phyloP scores from a whole-genome alignment of 768 basidiomycete genomes.

The Leccinum uliginosum region DNA sequence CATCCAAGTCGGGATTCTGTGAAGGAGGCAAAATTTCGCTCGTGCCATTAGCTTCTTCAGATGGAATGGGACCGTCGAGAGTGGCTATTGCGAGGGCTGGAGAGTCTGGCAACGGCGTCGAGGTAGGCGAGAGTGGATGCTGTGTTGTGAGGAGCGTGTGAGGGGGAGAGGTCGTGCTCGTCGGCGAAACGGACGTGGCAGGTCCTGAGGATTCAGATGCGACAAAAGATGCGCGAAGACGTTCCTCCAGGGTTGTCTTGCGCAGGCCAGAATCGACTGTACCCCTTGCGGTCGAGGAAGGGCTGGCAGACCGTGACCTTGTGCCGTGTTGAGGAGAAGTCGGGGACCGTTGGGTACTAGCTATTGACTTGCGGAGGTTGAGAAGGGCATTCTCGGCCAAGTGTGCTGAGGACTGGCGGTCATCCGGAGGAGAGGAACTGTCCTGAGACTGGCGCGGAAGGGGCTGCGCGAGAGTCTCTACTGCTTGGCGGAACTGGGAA shows the following conservation, averaged over 20 bases:
- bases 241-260: conserved; percentile 69
- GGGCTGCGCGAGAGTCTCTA: conserved; percentile 62
- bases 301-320: conserved; percentile 23
- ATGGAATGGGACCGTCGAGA: not conserved
- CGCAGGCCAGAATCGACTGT: conserved; percentile 25
- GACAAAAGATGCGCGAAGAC: conserved; percentile 62
- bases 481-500: conserved; percentile 66
- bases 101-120: conserved; percentile 42
- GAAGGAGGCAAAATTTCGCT: not conserved
- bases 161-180: conserved; percentile 40
- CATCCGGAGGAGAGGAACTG: conserved; percentile 22
- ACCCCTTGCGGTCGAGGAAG: conserved; percentile 17
- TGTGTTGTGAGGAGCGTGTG: conserved; percentile 21
- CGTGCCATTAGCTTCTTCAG: not conserved
- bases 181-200: conserved; percentile 39
- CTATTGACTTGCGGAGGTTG: conserved; percentile 62
- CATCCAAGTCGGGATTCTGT: conserved; percentile 1
- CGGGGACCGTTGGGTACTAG: conserved; percentile 45
- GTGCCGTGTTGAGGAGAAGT: conserved; percentile 32
- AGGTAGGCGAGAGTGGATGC: conserved; percentile 39
- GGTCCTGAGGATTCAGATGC: conserved; percentile 50
- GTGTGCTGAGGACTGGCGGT: conserved; percentile 43
- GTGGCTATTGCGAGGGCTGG: conserved; percentile 16
- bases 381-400: conserved; percentile 61
- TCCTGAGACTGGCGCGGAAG: conserved; percentile 37